Base-by-base conservation (phyloP, 2,329 filamentous ascomycete genomes). In the Trichoderma semiorbis region DNA sequence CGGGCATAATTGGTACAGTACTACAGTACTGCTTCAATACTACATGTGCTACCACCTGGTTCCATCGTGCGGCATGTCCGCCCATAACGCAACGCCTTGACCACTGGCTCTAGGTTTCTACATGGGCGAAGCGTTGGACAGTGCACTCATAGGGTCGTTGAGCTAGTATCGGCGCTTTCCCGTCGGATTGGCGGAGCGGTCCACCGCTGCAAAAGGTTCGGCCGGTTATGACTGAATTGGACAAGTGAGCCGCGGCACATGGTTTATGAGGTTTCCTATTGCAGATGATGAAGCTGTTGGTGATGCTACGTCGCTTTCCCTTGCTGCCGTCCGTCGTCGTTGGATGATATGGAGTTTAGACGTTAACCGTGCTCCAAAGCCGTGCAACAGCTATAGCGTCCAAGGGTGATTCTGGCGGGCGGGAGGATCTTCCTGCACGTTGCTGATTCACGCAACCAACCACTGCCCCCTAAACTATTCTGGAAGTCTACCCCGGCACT, bases 381-480 rank as follows among this genome's bases (percentile, higher is more conserved):
- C 60, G 57, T 60, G 55, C 66, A 53, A 26, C 57, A 62, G 21
- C 26, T 21, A 69, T 69, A 36, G 57, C 36, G 57, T 36, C 57
- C 39, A 60, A 62, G 53, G 55, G 39, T 55, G 28, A 47, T 39
- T 65, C 60, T 62, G 57, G 66, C 55, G 66, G 66, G 28, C 72
- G 68, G 72, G 72, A 73, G 72, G 68, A 73, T 73, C 72, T 70
- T 73, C 72, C 68, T 73, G 72, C 72, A 73, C 62, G 62, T 62
- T 58, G 72, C 65, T 73, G 72, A 73, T 73, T 69, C 68, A 50
- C 68, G 55, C 69, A 73, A 69, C 72, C 72, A 71, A 67, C 63
- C 39, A 47, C 10, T 65, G 36, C 43, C 62, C 70, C 72, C 68
- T 71, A 55, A 58, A 68, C 72, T 53, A 58, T 73, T 73, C 62